Evolutionary conservation across 352 stramenopile genomes (phyloP), one percentile per base, ranked within the genome.

Genomic region (Globisporangium splendens): DNA sequence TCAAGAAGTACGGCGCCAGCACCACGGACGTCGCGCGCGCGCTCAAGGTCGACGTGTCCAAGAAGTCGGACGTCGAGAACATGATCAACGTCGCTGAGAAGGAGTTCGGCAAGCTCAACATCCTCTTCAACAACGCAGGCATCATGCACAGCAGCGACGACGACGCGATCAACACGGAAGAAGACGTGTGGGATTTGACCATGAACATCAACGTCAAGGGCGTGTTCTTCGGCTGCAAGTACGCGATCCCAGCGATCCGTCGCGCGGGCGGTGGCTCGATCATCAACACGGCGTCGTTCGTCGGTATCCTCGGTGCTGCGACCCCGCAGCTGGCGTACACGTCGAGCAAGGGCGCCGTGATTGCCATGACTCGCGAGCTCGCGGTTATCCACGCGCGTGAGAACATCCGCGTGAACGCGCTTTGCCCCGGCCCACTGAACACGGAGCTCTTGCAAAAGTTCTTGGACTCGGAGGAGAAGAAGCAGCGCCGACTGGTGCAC

Each of bases 151-250:
- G 65, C 61, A 66, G 74, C 52, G 86, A 95, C 65, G 84, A 91
- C 69, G 79, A 91, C 62, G 86, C 86, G 24, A 73, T 90, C 50
- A 54, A 63, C 42, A 95, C 86, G 8, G 69, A 87, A 50, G 86
- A 93, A 63, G 64, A 90, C 52, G 77, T 95, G 28, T 95, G 82
- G 80, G 86, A 95, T 56, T 69, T 91, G 38, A 93, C 83, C 43
- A 93, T 95, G 76, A 75, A 87, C 67, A 85, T 95, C 59, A 95
- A 95, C 64, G 86, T 95, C 54, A 95, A 95, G 68, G 83, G 86
- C 35, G 86, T 95, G n/a, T 95, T 95, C 68, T 79, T 93, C 22
- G 86, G 86, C 22, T 93, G 83, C 73, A 95, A 95, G 68, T 92
- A 93, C 57, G 83, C 77, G 46, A 92, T 95, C 59, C 83, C 86